Base-by-base conservation (phyloP, 2,329 filamentous ascomycete species). In the Colletotrichum paranaense region DNA sequence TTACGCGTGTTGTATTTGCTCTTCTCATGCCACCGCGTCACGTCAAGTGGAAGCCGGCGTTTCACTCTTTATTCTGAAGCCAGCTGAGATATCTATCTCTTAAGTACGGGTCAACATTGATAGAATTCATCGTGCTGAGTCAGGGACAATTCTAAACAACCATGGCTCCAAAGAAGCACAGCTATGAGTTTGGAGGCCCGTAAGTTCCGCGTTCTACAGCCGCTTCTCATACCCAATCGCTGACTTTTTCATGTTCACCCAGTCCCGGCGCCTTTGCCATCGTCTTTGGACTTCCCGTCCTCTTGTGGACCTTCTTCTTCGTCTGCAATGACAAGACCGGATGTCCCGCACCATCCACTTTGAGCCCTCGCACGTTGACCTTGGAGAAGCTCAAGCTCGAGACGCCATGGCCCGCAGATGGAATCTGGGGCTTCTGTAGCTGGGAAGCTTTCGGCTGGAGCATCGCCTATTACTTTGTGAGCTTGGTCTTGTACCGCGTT, bases 251-350 rank as follows among this genome's bases (percentile, higher is more conserved):
- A 42, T 19, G 38, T 3, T 7, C 53, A 4, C 3, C 7, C 28
- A 96, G 94, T 58, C 85, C 92, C 62, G 95, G 94, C 68, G 93
- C 93, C 30, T 87, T 91, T 30, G 88, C 85, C 63, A 93, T 98
- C 76, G 92, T 93, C 24, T 92, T 96, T 77, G 92, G 92, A 62
- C 90, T 97, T 1, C 95, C 95, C 0, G 72, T 94, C 26, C 86
- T 95, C 62, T 89, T 94, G 79, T 95, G 95, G 81, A 82, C 90
- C 69, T 91, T 95, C 77, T 89, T 91, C 62, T 95, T 97, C 78
- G 86, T 93, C 77, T 97, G 95, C 88, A 98, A 98, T 82, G 95
- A 98, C 80, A 86, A 95, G 67, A 91, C 93, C 5, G 95, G 95
- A 69, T 98, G 95, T 78, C 95, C 95, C 58, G 92, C 93, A 0